Evolutionary conservation across 1,284 basidiomycete species (phyloP), one percentile per base, ranked within the genome.

Genomic region (Mycena sp.): DNA sequence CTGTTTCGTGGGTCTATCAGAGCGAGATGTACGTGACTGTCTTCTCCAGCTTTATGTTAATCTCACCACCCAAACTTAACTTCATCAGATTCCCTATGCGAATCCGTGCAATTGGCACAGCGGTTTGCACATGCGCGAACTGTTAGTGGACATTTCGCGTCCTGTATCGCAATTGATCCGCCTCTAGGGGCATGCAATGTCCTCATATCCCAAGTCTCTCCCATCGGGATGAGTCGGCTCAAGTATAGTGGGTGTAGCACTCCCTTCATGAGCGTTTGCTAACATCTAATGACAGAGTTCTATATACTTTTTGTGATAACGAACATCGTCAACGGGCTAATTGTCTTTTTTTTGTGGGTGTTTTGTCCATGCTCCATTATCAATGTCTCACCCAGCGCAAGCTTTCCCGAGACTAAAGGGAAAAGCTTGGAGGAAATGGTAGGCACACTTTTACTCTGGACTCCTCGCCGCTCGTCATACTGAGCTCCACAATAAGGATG

Each of bases 381-480:
- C 29, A 4, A 35, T 38, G 17, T 21, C 21, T 25, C 3, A 28
- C 23, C 30, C 25, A n/a, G 2, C 6, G 12, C 11, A 38, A 65
- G 64, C 19, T 65, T 65, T 55, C 64, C 64, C 3, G 64, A 65
- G 38, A 65, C 64, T 5, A 65, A 65, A 28, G 64, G 64, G 4
- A 65, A 65, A 40, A 65, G 51, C 46, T 35, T 65, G 7, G 64
- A 65, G 29, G 64, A 65, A 52, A 65, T 65, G 64, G 64, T 65
- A 16, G 41, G 55, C 50, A 0, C 29, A 3, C 4, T 45, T 26
- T 12, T 26, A 16, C 23, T 9, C 19, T 6, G n/a, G 12, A 25
- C 32, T 35, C 32, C 32, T 26, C 7, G 16, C 14, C 12, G 12
- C 29, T 43, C n/a, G 35, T 1, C 2, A 21, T 46, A 4, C 16